phyloP scores from a whole-genome alignment of 805 yeast species.

The Kluyveromyces nonfermentans region DNA sequence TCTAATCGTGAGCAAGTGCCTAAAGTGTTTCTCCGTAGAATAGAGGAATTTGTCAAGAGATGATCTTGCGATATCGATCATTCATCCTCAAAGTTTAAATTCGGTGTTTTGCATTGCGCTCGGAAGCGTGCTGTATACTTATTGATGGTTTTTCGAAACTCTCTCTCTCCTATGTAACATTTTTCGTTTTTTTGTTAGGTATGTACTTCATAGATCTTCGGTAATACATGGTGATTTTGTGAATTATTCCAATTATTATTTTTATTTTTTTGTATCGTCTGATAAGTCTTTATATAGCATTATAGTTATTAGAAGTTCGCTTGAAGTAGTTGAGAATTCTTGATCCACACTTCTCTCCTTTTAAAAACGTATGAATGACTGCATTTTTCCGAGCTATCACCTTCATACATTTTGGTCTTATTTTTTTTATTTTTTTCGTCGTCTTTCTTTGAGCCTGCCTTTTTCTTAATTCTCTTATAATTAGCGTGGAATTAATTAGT shows the following conservation, averaged over 20 bases:
- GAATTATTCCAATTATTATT: too few relatives aligned
- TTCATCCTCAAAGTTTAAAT: not conserved
- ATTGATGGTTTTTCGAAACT: not conserved
- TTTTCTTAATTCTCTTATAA: not conserved
- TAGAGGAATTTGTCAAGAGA: conserved; percentile 2
- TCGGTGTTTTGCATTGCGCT: not conserved
- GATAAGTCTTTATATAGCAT: too few relatives aligned
- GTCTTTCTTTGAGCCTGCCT: not conserved
- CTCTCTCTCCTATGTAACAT: too few relatives aligned
- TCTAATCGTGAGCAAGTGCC: not conserved
- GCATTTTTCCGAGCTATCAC: not conserved
- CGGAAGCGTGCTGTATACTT: not conserved
- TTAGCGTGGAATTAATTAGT: not conserved
- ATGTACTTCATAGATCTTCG: not conserved
- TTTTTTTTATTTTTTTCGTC: too few relatives aligned
- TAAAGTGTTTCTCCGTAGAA: not conserved
- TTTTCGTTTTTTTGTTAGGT: not conserved
- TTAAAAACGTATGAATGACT: not conserved
- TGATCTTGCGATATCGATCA: not conserved
- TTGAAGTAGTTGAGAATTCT: not conserved
- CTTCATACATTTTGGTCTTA: not conserved
- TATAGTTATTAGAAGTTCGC: not conserved
- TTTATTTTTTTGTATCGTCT: too few relatives aligned
- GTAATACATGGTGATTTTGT: not conserved
- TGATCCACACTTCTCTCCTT: not conserved